Conservation (phyloP, 1,139 yeast species). For the Debaryomycetaceae sp. region DNA sequence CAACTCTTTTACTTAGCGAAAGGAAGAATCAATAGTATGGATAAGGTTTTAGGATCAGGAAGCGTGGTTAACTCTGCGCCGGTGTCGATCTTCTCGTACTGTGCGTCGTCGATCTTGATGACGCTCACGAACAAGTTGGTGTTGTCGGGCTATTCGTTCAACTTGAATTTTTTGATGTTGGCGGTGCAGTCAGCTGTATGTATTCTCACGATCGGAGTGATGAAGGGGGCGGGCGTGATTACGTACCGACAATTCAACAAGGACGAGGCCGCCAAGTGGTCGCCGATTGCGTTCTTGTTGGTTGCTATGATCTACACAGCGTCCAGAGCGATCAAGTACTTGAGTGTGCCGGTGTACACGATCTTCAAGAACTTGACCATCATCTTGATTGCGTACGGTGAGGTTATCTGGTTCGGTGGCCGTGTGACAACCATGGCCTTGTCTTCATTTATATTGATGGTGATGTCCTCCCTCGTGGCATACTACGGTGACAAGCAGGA, state of each 20-base stretch:
- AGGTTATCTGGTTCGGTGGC: conserved; percentile 96
- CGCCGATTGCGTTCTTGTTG: conserved; percentile 85
- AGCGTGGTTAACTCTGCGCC: conserved; percentile 77
- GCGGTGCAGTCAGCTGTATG: conserved; percentile 83
- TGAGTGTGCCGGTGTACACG: conserved; percentile 93
- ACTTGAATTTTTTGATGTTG: conserved; percentile 85
- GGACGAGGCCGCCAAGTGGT: conserved; percentile 91
- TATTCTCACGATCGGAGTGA: conserved; percentile 62
- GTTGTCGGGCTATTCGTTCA: conserved; percentile 76
- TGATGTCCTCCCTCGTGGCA: conserved; percentile 87
- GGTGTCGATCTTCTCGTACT: conserved; percentile 80
- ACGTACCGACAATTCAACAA: conserved; percentile 81
- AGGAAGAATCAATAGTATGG: conserved; percentile 28
- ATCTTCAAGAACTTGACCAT: conserved; percentile 97
- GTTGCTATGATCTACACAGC: conserved; percentile 96
- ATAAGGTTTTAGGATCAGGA: conserved; percentile 24
- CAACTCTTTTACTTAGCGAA: conserved; percentile 33
- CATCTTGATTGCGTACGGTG: conserved; percentile 96
- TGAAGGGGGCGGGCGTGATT: conserved; percentile 73
- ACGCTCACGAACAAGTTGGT: conserved; percentile 97
- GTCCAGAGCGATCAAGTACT: conserved; percentile 87
- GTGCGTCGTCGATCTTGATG: conserved; percentile 92
- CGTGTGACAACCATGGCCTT: conserved; percentile 86
- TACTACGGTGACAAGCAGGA: conserved; percentile 79
- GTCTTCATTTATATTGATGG: conserved; percentile 86